Evolutionary conservation across 2,329 filamentous ascomycete species (phyloP).

Genomic region (Xylariaceae sp.): DNA sequence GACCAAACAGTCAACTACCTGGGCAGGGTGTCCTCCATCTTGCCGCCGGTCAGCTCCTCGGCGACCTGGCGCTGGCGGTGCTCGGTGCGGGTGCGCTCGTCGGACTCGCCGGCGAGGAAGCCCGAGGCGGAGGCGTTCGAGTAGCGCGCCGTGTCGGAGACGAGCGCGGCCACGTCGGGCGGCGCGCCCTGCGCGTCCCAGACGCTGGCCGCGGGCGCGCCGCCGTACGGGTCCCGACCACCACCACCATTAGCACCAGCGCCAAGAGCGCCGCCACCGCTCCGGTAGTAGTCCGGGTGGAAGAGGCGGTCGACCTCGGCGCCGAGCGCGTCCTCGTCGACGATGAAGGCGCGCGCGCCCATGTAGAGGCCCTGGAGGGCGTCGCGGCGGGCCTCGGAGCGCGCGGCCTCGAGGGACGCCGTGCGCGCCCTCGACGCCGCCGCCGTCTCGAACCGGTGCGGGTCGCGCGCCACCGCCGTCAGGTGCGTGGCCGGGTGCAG

Average conservation of each 20-base stretch:
- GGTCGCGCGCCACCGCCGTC: slow-evolving; percentile 51
- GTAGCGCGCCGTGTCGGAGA: too few relatives aligned
- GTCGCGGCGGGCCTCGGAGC: slow-evolving; percentile 56
- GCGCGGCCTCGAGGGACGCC: slow-evolving; percentile 37
- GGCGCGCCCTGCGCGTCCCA: slow-evolving; percentile 45
- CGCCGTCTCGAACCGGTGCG: slow-evolving; percentile 50
- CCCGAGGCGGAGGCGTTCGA: too few relatives aligned
- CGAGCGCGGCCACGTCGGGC: too few relatives aligned
- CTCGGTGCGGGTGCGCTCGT: slow-evolving; percentile 39
- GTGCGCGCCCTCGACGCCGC: slow-evolving; percentile 33
- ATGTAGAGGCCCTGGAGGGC: slow-evolving; percentile 83
- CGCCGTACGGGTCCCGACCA: slow-evolving; percentile 24
- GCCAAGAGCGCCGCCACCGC: not conserved
- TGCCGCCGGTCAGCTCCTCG: slow-evolving; percentile 53
- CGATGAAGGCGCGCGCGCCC: slow-evolving; percentile 80
- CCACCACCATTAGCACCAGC: too few relatives aligned
- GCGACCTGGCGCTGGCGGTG: slow-evolving; percentile 48
- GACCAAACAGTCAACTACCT: too few relatives aligned
- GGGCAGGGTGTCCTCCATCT: slow-evolving; percentile 46
- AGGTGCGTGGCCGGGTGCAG: slow-evolving; percentile 47
- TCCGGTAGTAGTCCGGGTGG: slow-evolving; percentile 49
- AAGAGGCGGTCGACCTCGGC: slow-evolving; percentile 70
- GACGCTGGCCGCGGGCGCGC: slow-evolving; percentile 33
- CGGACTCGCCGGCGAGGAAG: too few relatives aligned
- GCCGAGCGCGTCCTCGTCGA: slow-evolving; percentile 69